A percentile compares a stretch with the other conserved stretches of the same genome.
These are phyloP conservation scores for Stephania yunnanensis DNA, from an alignment of 164 flowering plant species.

Conservation along the genomic window DNA sequence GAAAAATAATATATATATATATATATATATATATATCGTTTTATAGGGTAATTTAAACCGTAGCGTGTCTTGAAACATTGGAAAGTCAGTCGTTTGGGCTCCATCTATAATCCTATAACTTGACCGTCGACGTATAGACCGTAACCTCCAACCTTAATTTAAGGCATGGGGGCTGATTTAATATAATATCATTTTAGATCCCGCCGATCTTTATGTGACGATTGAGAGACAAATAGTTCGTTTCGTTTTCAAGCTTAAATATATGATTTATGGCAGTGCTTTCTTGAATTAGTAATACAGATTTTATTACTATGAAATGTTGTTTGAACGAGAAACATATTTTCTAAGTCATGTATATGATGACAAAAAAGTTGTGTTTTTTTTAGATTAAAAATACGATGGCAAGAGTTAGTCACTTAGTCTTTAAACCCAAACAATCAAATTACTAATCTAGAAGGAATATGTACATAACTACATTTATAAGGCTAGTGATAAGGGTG, in stretches of 20 bases:
- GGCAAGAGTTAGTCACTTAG: no score
- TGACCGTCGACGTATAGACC: not conserved
- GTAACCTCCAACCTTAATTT: not conserved
- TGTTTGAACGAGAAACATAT: constrained; percentile 46
- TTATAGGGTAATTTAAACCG: not conserved
- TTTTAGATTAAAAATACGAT: no score
- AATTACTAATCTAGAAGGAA: no score
- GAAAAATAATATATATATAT: no score
- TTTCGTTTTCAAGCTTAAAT: constrained; percentile 4
- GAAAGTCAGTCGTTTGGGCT: not conserved
- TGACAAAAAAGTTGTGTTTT: not conserved
- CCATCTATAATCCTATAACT: constrained; percentile 2
- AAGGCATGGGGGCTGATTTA: no score
- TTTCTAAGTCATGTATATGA: constrained; percentile 35
- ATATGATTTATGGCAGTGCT: not conserved
- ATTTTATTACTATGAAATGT: constrained; percentile 18
- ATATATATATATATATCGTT: no score
- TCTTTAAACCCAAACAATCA: no score
- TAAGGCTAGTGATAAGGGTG: no score
- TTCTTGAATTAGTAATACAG: not conserved
- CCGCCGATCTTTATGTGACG: constrained; percentile 11
- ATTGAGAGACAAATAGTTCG: constrained; percentile 18
- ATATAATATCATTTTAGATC: no score
- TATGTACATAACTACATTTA: no score
- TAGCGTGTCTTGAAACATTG: not conserved